Evolutionary conservation across 495 filamentous ascomycete species (phyloP), one percentile per base, ranked within the genome.

Genomic region (Aspergillus heteromorphus): DNA sequence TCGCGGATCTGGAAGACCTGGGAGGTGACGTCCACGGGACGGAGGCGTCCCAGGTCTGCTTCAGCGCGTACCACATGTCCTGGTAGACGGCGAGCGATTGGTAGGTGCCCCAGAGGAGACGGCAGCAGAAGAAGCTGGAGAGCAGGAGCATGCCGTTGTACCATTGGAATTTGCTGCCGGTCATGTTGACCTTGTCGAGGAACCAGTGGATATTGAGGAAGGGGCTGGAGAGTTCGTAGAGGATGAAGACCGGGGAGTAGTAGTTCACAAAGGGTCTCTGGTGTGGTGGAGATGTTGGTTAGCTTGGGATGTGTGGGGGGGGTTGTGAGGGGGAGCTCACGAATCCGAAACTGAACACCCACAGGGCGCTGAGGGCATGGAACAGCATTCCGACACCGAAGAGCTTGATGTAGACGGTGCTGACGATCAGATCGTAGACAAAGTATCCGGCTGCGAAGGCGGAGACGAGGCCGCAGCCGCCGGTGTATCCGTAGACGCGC

Each of bases 121-220:
- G 90, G 69, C 89, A 95, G 68, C 68, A 80, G 76, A 95, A 93
- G 77, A 99, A 99, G 43, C 82, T 84, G 36, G 53, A 62, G 45
- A 76, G 72, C 4, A 76, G 65, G 54, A 79, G 59, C 67, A 92
- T 83, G 62, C 91, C 91, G 68, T 97, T 97, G 71, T 92, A 88
- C 62, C 92, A 84, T 71, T 97, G 91, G 42, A 80, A 57, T 14
- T 69, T 77, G 55, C 87, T 87, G 48, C 93, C 93, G 19, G 95
- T 99, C 80, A 96, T 86, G 68, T 88, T 84, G 63, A 97, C 78
- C 74, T 99, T 99, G 76, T 99, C 93, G 65, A 87, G 92, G 81
- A 99, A 97, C 93, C 93, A 99, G 79, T 99, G 93, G 72, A 97
- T 88, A 69, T 96, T 95, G 63, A 95, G 84, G 75, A 95, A 92